Evolutionary conservation across 2,329 filamentous ascomycete species (phyloP), one percentile per base, ranked within the genome.

Genomic region (Aspergillus fumigatus): DNA sequence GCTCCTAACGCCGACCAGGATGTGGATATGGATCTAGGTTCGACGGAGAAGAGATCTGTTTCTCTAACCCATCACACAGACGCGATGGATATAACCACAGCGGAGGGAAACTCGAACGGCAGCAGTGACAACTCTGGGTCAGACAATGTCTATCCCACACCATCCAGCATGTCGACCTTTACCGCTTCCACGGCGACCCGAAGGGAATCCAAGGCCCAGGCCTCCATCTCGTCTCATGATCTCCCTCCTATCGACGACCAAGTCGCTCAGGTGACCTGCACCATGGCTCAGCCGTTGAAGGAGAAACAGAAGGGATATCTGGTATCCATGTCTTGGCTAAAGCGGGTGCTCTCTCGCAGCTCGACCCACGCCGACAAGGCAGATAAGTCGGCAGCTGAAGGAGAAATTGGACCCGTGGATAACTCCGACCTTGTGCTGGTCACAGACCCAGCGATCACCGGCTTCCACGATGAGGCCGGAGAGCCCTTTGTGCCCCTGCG

Each of bases 361-460:
- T 80, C 82, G 8, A 82, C 83, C 56, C 75, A 80, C 52, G 80
- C 79, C 21, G 79, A 81, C 59, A 81, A 83, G 52, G 77, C 75
- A 41, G 77, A 81, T 58, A 88, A 89, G 60, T 76, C 80, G n/a
- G 81, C 82, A 9, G 70, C 79, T 10, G 82, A 87, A 56, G 84
- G 83, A 6, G 82, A 84, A 4, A 82, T 94, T 55, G 92, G 92
- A 1, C 89, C 90, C 0, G 83, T 97, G 32, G 91, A 97, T 77
- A 97, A 97, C 69, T 86, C 88, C 0, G 88, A 92, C 68, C 86
- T 97, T 58, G 85, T 92, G 52, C 78, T 86, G 57, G 81, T 86
- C 60, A 79, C 71, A 27, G 77, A 79, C 57, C 75, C 74, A 3
- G 68, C 70, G 11, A 69, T 65, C 29, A 62, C 62, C 19, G 59